These are phyloP conservation scores for Cicer cuneatum DNA, from an alignment of 306 rosid genomes.

Conservation along the genomic window DNA sequence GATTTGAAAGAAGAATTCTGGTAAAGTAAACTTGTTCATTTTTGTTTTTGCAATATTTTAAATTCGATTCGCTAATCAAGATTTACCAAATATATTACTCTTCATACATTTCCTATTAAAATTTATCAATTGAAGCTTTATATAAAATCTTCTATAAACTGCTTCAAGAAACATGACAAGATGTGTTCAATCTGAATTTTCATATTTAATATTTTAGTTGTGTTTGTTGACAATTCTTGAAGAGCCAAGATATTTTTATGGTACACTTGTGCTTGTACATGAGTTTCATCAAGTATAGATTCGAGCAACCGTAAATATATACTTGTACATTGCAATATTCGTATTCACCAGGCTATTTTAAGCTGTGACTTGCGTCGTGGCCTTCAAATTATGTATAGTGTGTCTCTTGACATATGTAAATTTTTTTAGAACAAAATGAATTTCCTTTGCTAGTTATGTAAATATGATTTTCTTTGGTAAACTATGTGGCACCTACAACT, in stretches of 20 bases:
- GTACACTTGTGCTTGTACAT: slow-evolving; percentile 6
- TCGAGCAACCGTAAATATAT: background rate
- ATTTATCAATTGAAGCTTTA: slow-evolving; percentile 29
- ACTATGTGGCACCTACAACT: background rate
- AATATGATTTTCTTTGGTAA: slow-evolving; percentile 7
- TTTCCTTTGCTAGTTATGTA: slow-evolving; percentile 7
- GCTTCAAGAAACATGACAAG: slow-evolving; percentile 27
- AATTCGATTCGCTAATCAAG: slow-evolving; percentile 31
- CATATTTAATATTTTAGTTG: background rate
- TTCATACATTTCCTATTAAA: slow-evolving; percentile 14
- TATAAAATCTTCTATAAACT: slow-evolving; percentile 18
- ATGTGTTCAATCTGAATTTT: slow-evolving; percentile 21
- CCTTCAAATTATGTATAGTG: slow-evolving; percentile 5
- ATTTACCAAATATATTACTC: slow-evolving; percentile 32
- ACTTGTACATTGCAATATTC: slow-evolving; percentile 9
- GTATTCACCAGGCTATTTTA: background rate
- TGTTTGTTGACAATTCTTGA: slow-evolving; percentile 26
- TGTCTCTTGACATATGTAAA: background rate
- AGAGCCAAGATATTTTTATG: background rate
- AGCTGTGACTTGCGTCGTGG: background rate
- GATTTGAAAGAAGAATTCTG: slow-evolving; percentile 98
- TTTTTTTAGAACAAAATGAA: background rate
- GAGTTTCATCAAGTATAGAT: background rate
- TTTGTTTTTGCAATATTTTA: slow-evolving; percentile 15
- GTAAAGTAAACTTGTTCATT: slow-evolving; percentile 50